Conservation (phyloP, 768 basidiomycete genomes). For the Boletus tomentosulus region DNA sequence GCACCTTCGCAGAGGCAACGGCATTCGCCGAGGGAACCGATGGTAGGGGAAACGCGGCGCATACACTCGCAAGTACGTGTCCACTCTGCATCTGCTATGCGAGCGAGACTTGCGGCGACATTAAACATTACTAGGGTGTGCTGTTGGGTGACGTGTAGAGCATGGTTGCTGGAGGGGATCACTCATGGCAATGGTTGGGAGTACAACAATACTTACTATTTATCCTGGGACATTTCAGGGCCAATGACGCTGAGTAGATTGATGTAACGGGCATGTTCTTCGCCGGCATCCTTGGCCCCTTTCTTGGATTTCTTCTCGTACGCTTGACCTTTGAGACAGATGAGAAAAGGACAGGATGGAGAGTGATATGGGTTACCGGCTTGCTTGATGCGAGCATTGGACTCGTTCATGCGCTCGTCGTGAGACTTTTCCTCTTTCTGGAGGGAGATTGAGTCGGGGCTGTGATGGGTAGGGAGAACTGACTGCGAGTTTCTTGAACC, state of each 20-base stretch:
- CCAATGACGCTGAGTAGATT: conserved; percentile 66
- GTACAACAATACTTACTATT: conserved; percentile 50
- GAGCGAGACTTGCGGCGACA: conserved; percentile 60
- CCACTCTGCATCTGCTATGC: conserved; percentile 82
- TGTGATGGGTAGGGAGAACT: conserved; percentile 19
- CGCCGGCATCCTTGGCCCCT: conserved; percentile 57
- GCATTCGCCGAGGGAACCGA: conserved; percentile 74
- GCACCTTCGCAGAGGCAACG: conserved; percentile 71
- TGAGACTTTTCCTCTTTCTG: conserved; percentile 81
- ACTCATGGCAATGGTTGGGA: neutral
- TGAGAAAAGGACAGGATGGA: conserved; percentile 5
- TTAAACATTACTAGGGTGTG: conserved; percentile 55
- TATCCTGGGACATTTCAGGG: conserved; percentile 76
- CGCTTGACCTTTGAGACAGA: conserved; percentile 44
- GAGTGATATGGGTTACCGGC: conserved; percentile 43
- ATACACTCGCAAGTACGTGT: conserved; percentile 66
- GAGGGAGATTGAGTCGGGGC: neutral
- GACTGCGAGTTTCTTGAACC: conserved; percentile 82
- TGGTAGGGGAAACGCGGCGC: conserved; percentile 57
- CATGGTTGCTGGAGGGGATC: conserved; percentile 52
- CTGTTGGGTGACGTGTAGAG: conserved; percentile 55
- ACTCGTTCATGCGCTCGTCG: conserved; percentile 62
- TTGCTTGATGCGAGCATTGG: conserved; percentile 73
- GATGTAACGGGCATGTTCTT: conserved; percentile 77
- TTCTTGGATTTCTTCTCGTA: conserved; percentile 84